Conservation (phyloP, 495 filamentous ascomycete genomes). For the Neurospora africana region DNA sequence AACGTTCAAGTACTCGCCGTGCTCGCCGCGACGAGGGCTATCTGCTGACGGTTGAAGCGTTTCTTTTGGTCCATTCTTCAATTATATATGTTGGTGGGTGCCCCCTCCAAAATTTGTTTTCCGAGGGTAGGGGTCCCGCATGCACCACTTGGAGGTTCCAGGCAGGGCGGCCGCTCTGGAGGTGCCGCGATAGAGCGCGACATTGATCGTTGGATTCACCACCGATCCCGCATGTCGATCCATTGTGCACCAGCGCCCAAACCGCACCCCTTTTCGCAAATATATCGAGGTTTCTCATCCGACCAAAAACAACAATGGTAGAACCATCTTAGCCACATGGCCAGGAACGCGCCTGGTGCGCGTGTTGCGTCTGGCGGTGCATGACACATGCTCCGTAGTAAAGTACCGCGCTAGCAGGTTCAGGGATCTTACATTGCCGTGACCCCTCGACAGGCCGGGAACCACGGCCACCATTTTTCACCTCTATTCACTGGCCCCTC, state of each 20-base stretch:
- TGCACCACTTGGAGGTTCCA: constrained; percentile 3
- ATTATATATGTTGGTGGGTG: constrained; percentile 12
- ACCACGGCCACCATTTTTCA: background rate
- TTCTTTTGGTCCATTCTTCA: constrained; percentile 7
- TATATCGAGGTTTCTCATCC: too few relatives aligned
- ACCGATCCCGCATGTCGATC: background rate
- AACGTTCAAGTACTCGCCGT: constrained; percentile 24
- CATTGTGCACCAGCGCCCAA: background rate
- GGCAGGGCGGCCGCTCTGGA: background rate
- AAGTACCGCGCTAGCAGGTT: constrained; percentile 18
- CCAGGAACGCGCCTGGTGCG: background rate
- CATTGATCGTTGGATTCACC: background rate
- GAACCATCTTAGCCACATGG: background rate
- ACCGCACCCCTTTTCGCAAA: background rate
- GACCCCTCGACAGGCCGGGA: constrained; percentile 2
- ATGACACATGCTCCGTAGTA: background rate
- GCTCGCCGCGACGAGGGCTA: constrained; percentile 16
- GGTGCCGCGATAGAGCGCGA: background rate
- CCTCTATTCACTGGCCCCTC: background rate
- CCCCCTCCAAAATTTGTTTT: constrained; percentile 12
- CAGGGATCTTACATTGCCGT: background rate
- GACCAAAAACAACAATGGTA: background rate
- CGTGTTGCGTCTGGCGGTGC: background rate
- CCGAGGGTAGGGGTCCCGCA: constrained; percentile 23
- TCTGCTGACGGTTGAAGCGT: constrained; percentile 11